Evolutionary conservation across 768 basidiomycete genomes (phyloP), one percentile per base, ranked within the genome.

Genomic region (Trametopsis cervina): DNA sequence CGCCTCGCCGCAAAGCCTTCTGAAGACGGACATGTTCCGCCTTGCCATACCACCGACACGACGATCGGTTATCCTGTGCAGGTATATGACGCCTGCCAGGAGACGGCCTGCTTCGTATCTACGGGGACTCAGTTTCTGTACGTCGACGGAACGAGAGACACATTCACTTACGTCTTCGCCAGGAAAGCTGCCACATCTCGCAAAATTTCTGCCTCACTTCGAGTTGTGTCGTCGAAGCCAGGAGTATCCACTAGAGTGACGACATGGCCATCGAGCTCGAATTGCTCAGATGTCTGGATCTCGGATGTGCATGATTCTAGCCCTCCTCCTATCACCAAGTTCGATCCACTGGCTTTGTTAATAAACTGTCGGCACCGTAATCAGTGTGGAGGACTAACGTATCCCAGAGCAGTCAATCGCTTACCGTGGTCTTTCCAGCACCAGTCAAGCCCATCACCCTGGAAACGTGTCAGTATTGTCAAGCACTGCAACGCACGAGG

Each of bases 241-340:
- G 80, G 80, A 0, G 79, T 81, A 54, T 82, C 80, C 41, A 81
- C 71, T 15, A 82, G 58, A 0, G 63, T 71, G 33, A 80, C 63
- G 12, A 50, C 57, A 10, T 61, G 64, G 2, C 72, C 74, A 38
- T 72, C 67, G n/a, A 78, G 56, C 26, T 63, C 53, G 57, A 81
- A 76, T 0, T 73, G 61, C 7, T 66, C 51, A 0, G 75, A 67
- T 4, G 68, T 61, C 50, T 74, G 69, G 2, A 82, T 74, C 7
- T 65, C 63, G 36, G 60, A 65, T 0, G 80, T 82, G 52, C 77
- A 79, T 12, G 78, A 81, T 40, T 71, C 63, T 24, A 78, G 63
- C 3, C 69, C 68, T 9, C 57, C 60, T 15, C 77, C 75, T 12
- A 80, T 69, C 11, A 60, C 63, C n/a, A 81, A 58, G 39, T 65